A percentile compares a stretch with the other conserved stretches of the same genome.
These are phyloP conservation scores for Phallus indusiatus DNA, from an alignment of 768 basidiomycete species.

Conservation along the genomic window DNA sequence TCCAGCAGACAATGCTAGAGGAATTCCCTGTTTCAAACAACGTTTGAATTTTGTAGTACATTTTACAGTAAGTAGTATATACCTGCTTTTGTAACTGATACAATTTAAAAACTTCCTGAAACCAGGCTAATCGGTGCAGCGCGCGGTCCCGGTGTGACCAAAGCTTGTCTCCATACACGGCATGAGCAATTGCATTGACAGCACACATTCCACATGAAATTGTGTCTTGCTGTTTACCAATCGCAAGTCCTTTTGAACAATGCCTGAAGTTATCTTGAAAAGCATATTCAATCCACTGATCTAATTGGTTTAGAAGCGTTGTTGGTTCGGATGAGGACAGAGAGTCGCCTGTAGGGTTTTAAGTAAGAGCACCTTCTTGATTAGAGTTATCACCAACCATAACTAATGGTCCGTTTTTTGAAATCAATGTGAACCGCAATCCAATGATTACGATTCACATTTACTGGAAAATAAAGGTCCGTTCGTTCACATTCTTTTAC, in stretches of 20 bases:
- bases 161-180: conserved; percentile 11
- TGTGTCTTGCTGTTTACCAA: conserved; percentile 14
- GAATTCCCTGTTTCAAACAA: too few species aligned
- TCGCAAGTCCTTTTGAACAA: not conserved
- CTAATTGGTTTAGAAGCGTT: not conserved
- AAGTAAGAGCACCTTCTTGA: not conserved
- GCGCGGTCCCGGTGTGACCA: conserved; percentile 1
- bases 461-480: not conserved
- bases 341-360: not conserved
- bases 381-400: conserved; percentile 4
- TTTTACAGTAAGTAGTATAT: too few species aligned
- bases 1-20: too few species aligned
- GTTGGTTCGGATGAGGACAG: not conserved
- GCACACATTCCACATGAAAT: conserved; percentile 15
- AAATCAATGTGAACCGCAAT: conserved; percentile 10
- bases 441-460: conserved; percentile 11
- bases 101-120: too few species aligned
- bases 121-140: too few species aligned
- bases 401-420: not conserved
- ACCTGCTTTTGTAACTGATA: too few species aligned
- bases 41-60: too few species aligned
- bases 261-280: not conserved
- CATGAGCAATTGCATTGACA: conserved; percentile 15
- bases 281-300: not conserved
- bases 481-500: not conserved